Conservation (phyloP, 495 filamentous ascomycete species). For the Xylaria nigripes region DNA sequence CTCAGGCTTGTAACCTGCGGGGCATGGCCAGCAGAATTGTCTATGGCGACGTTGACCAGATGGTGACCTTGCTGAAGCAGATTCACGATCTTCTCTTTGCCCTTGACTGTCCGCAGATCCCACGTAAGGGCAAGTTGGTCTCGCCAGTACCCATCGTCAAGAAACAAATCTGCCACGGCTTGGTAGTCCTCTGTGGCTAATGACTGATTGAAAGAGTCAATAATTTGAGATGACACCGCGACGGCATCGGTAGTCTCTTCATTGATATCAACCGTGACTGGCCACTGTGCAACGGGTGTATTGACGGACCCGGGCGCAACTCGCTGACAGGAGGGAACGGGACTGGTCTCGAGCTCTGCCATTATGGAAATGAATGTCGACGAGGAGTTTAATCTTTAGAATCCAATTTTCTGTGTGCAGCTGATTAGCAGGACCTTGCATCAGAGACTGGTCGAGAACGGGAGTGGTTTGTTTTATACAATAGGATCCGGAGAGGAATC, state of each 20-base stretch:
- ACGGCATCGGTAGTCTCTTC: constrained; percentile 35
- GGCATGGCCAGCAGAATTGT: constrained; percentile 31
- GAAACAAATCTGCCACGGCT: constrained; percentile 39
- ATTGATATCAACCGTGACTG: constrained; percentile 21
- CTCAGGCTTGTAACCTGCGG: constrained; percentile 42
- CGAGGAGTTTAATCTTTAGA: not conserved
- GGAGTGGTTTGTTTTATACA: not conserved
- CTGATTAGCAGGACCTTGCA: not conserved
- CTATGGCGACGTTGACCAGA: constrained; percentile 42
- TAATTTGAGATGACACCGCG: constrained; percentile 34
- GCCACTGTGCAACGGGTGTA: constrained; percentile 37
- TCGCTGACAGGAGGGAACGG: constrained; percentile 43
- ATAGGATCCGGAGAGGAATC: not conserved
- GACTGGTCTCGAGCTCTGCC: not conserved
- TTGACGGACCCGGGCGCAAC: constrained; percentile 54
- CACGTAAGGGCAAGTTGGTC: constrained; percentile 55
- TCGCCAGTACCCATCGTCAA: constrained; percentile 53
- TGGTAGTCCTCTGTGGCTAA: constrained; percentile 32
- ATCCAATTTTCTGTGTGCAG: not conserved
- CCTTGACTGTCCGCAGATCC: constrained; percentile 52
- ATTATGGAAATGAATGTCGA: not conserved
- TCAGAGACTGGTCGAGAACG: not conserved
- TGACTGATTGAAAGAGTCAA: constrained; percentile 42
- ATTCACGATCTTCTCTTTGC: constrained; percentile 39
- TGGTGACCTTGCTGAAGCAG: constrained; percentile 40